These are phyloP conservation scores for Hypholoma sublateritium DNA, from an alignment of 768 basidiomycete genomes.

Conservation along the genomic window DNA sequence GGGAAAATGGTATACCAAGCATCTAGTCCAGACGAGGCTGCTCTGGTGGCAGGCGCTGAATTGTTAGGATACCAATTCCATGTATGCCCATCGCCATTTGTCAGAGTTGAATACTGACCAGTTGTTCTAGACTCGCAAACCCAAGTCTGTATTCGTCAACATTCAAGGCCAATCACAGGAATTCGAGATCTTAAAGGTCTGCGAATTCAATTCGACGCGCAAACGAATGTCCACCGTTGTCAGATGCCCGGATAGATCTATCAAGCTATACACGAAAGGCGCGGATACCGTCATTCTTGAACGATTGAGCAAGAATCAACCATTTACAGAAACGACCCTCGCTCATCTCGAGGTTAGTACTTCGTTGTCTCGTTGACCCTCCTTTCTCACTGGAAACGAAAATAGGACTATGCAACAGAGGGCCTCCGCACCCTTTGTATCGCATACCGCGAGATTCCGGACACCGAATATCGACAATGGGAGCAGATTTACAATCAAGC, in stretches of 20 bases:
- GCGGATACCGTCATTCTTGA: slow-evolving; percentile 98
- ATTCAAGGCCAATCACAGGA: slow-evolving; percentile 71
- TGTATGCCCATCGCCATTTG: slow-evolving; percentile 47
- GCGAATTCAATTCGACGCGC: slow-evolving; percentile 97
- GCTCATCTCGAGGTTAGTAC: slow-evolving; percentile 81
- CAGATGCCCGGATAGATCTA: slow-evolving; percentile 81
- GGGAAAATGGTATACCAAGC: slow-evolving; percentile 95
- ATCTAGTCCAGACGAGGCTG: slow-evolving; percentile 97
- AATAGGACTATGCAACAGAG: slow-evolving; percentile 93
- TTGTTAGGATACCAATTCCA: slow-evolving; percentile 91
- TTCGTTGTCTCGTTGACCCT: not conserved
- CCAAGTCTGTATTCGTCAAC: slow-evolving; percentile 90
- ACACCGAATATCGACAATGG: slow-evolving; percentile 92
- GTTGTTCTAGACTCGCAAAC: slow-evolving; percentile 79
- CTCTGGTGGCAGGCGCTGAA: slow-evolving; percentile 92
- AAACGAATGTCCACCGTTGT: slow-evolving; percentile 98
- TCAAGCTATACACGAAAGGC: slow-evolving; percentile 96
- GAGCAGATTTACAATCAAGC: slow-evolving; percentile 85
- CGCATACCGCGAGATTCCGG: slow-evolving; percentile 89
- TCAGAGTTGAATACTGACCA: slow-evolving; percentile 2
- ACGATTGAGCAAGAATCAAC: slow-evolving; percentile 82
- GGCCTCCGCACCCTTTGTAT: slow-evolving; percentile 96
- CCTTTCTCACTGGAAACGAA: not conserved
- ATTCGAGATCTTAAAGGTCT: slow-evolving; percentile 92
- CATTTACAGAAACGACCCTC: slow-evolving; percentile 83